These are phyloP conservation scores for Coriolopsis trogii DNA, from an alignment of 1,284 basidiomycete genomes.

Conservation along the genomic window DNA sequence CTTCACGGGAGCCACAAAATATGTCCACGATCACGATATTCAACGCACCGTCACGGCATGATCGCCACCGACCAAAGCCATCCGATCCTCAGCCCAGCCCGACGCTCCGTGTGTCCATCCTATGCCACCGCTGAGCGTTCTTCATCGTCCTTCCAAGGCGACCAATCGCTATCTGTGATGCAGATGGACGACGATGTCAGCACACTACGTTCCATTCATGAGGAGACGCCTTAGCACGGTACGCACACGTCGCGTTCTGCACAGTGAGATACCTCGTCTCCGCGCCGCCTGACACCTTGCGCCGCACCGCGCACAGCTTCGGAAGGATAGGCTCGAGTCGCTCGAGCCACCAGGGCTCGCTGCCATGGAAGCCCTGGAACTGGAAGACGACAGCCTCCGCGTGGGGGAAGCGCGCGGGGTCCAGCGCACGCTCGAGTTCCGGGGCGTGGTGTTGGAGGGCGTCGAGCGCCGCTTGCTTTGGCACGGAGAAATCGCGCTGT, in stretches of 20 bases:
- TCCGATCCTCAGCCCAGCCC: too few species aligned
- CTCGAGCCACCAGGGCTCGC: neutral
- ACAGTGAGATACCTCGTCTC: too few species aligned
- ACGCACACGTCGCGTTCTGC: neutral
- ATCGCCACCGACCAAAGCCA: too few species aligned
- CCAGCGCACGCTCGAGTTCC: too few species aligned
- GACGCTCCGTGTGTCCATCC: too few species aligned
- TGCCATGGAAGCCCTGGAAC: neutral
- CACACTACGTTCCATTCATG: too few species aligned
- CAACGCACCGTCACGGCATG: too few species aligned
- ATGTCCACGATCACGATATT: too few species aligned
- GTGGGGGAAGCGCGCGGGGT: neutral
- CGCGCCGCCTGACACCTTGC: neutral
- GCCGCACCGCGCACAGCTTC: neutral
- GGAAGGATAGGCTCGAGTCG: neutral
- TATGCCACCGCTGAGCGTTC: neutral
- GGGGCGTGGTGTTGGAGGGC: neutral
- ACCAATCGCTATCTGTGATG: conserved; percentile 1
- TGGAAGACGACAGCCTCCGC: neutral
- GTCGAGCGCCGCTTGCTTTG: neutral
- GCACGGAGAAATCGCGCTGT: neutral
- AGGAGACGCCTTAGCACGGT: neutral
- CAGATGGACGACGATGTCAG: too few species aligned
- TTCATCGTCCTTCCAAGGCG: neutral
- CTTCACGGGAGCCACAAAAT: too few species aligned